These are phyloP conservation scores for Linum usitatissimum DNA, from an alignment of 345 rosid species.

Conservation along the genomic window DNA sequence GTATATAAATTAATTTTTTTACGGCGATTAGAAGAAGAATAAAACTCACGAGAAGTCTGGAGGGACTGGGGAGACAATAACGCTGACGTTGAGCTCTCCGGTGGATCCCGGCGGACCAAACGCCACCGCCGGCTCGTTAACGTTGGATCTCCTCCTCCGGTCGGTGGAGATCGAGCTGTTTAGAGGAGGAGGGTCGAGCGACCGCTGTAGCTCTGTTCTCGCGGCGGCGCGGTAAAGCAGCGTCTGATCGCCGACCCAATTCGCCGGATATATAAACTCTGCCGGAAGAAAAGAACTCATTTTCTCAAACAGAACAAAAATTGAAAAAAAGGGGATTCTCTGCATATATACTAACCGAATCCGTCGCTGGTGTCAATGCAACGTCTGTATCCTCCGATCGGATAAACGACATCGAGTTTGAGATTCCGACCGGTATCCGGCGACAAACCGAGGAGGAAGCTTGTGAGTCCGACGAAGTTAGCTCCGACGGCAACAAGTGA, in stretches of 20 bases:
- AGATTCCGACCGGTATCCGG: conserved; percentile 54
- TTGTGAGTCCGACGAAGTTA: conserved; percentile 66
- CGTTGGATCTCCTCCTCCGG: conserved; percentile 25
- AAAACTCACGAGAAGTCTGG: conserved; percentile 64
- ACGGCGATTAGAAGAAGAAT: not conserved
- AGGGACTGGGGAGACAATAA: conserved; percentile 68
- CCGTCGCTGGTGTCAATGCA: conserved; percentile 63
- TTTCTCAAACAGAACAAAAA: no score
- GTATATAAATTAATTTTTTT: no score
- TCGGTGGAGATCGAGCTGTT: conserved; percentile 15
- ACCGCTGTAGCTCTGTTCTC: conserved; percentile 44
- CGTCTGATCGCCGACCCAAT: conserved; percentile 79
- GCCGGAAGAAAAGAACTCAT: conserved; percentile 3
- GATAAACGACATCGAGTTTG: conserved; percentile 76
- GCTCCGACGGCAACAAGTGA: conserved; percentile 73
- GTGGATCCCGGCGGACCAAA: conserved; percentile 85
- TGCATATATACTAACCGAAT: conserved; percentile 51
- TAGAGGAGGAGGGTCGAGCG: conserved; percentile 72
- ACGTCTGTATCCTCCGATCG: conserved; percentile 61
- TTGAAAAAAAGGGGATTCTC: conserved; percentile 12
- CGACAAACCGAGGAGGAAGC: conserved; percentile 59
- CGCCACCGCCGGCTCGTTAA: conserved; percentile 65
- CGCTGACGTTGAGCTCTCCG: conserved; percentile 87
- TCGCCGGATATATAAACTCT: conserved; percentile 69
- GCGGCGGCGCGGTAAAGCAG: conserved; percentile 64